These are phyloP conservation scores for Elsinoe batatas DNA, from an alignment of 2,329 filamentous ascomycete genomes.

Conservation along the genomic window DNA sequence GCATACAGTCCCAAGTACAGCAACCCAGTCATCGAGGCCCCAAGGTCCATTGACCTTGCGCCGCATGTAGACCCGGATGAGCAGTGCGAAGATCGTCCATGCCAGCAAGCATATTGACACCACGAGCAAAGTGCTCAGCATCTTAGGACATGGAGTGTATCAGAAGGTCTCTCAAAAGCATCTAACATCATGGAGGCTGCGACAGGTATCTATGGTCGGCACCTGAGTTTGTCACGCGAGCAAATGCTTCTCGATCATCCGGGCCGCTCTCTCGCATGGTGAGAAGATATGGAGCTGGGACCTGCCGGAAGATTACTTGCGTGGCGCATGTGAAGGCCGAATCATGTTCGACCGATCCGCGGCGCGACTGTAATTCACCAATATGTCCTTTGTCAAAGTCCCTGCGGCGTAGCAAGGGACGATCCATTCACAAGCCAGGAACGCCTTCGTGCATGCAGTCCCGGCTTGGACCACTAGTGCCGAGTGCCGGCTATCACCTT, in stretches of 20 bases:
- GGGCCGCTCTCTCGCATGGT: neutral
- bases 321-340: neutral
- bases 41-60: slow-evolving; percentile 3
- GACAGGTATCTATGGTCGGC: neutral
- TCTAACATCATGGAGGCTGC: neutral
- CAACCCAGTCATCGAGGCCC: slow-evolving; percentile 1
- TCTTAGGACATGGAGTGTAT: neutral
- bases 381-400: neutral
- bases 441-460: neutral
- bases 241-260: neutral
- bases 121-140: slow-evolving; percentile 4
- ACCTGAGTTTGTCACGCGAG: neutral
- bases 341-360: neutral
- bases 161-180: neutral
- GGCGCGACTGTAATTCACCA: neutral
- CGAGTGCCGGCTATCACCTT: neutral
- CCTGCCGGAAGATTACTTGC: neutral
- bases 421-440: slow-evolving; percentile 2
- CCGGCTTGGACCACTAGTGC: neutral
- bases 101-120: slow-evolving; percentile 1
- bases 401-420: neutral
- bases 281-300: neutral
- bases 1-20: neutral
- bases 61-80: slow-evolving; percentile 2
- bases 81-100: neutral